These are phyloP conservation scores for Tricharina praecox DNA, from an alignment of 495 filamentous ascomycete species.

Conservation along the genomic window DNA sequence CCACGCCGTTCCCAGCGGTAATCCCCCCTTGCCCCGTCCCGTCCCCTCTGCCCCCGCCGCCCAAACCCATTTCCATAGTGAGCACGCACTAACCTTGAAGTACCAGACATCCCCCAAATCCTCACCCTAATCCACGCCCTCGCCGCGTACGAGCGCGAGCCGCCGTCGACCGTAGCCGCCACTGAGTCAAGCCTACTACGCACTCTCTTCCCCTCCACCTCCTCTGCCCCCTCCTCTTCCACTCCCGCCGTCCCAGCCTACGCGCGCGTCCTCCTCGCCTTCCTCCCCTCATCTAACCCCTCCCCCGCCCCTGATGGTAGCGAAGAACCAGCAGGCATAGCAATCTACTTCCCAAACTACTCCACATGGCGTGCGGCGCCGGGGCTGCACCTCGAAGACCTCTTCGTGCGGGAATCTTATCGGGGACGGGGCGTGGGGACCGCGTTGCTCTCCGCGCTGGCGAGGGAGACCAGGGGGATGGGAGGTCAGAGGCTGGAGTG, in stretches of 20 bases:
- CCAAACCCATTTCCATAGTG: no score
- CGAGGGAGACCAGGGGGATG: conserved; percentile 54
- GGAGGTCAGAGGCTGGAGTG: conserved; percentile 70
- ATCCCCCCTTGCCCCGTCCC: no score
- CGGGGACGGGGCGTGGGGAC: conserved; percentile 66
- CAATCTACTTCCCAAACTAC: conserved; percentile 55
- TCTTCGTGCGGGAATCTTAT: conserved; percentile 59
- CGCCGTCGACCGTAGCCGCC: conserved; percentile 51
- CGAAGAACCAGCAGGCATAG: conserved; percentile 36
- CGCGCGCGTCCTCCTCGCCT: conserved; percentile 33
- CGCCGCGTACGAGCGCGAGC: conserved; percentile 67
- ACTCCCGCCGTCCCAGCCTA: conserved; percentile 23
- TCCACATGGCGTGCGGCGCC: conserved; percentile 72
- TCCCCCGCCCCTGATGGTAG: no score
- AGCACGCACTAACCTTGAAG: no score
- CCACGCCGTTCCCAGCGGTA: no score
- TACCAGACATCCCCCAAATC: conserved; percentile 55
- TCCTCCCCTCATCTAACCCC: no score
- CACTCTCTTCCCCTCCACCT: conserved; percentile 45
- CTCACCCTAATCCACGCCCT: conserved; percentile 72
- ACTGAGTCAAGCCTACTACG: conserved; percentile 52
- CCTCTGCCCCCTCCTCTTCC: conserved; percentile 30
- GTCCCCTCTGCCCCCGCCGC: no score
- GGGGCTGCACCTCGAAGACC: conserved; percentile 87
- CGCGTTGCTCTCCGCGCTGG: conserved; percentile 55